A percentile compares a stretch with the other conserved stretches of the same genome.
Conservation (phyloP, 495 filamentous ascomycete genomes). For the Xylaria cubensis region DNA sequence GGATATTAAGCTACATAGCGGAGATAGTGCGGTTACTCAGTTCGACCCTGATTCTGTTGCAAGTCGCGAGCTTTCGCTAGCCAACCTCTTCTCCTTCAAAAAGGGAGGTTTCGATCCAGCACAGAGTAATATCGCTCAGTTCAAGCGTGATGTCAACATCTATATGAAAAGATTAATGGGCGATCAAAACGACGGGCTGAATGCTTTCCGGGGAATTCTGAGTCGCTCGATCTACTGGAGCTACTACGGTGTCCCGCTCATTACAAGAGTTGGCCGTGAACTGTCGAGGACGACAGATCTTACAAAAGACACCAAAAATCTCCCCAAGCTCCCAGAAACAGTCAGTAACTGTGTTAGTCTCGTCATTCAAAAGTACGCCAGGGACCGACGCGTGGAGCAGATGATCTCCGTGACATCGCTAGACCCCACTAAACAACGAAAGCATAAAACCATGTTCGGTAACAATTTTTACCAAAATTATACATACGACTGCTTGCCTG, state of each 20-base stretch:
- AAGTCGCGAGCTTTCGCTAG: neutral
- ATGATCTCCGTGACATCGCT: neutral
- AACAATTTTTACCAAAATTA: neutral
- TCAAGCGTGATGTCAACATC: slow-evolving; percentile 1
- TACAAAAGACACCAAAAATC: neutral
- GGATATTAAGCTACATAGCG: neutral
- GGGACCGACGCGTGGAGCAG: slow-evolving; percentile 9
- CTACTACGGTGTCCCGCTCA: slow-evolving; percentile 6
- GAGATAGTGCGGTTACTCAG: neutral
- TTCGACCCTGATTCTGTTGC: slow-evolving; percentile 2
- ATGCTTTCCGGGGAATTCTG: slow-evolving; percentile 8
- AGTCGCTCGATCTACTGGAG: slow-evolving; percentile 1
- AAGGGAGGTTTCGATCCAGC: slow-evolving; percentile 1
- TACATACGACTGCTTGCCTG: slow-evolving; percentile 7
- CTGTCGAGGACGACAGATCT: neutral
- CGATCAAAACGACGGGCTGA: slow-evolving; percentile 11
- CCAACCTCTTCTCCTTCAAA: slow-evolving; percentile 6
- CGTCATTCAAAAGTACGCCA: neutral
- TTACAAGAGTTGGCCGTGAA: neutral
- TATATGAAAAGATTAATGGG: slow-evolving; percentile 3
- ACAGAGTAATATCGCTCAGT: neutral
- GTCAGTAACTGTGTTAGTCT: neutral
- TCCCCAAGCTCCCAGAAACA: neutral
- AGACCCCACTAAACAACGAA: neutral
- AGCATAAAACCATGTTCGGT: neutral